Conservation (phyloP, 2,329 filamentous ascomycete species). For the Aspergillus pseudonomiae region DNA sequence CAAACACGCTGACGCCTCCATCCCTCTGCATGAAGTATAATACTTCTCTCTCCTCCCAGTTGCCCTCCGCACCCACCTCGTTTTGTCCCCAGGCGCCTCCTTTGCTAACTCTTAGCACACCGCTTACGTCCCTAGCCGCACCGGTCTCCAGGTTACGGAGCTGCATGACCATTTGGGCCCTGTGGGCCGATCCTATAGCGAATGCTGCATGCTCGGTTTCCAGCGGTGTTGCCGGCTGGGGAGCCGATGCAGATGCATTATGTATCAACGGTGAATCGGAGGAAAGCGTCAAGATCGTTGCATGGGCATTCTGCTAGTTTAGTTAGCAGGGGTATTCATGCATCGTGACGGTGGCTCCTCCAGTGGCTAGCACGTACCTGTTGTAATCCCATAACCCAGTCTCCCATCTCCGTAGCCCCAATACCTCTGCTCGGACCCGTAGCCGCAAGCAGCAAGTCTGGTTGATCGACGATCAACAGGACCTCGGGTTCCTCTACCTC, state of each 20-base stretch:
- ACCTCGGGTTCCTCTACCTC: slow-evolving; percentile 38
- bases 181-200: slow-evolving; percentile 71
- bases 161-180: slow-evolving; percentile 71
- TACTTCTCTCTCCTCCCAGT: slow-evolving; percentile 65
- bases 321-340: background rate
- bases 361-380: slow-evolving; percentile 56
- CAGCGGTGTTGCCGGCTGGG: slow-evolving; percentile 61
- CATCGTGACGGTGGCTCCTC: background rate
- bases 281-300: slow-evolving; percentile 68
- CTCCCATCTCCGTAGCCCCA: slow-evolving; percentile 51
- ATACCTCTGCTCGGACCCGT: slow-evolving; percentile 52
- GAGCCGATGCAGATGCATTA: slow-evolving; percentile 37
- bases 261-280: slow-evolving; percentile 74
- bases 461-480: slow-evolving; percentile 67
- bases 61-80: slow-evolving; percentile 29
- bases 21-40: slow-evolving; percentile 81
- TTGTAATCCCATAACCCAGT: slow-evolving; percentile 62
- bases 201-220: slow-evolving; percentile 74
- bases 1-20: slow-evolving; percentile 80
- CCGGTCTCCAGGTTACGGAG: slow-evolving; percentile 81
- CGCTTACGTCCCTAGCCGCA: slow-evolving; percentile 86
- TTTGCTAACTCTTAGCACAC: slow-evolving; percentile 75
- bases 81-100: slow-evolving; percentile 50
- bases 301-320: slow-evolving; percentile 59
- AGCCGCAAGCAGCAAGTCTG: slow-evolving; percentile 66